Evolutionary conservation across 805 yeast genomes (phyloP).

Genomic region (Grigorovia jiainica): DNA sequence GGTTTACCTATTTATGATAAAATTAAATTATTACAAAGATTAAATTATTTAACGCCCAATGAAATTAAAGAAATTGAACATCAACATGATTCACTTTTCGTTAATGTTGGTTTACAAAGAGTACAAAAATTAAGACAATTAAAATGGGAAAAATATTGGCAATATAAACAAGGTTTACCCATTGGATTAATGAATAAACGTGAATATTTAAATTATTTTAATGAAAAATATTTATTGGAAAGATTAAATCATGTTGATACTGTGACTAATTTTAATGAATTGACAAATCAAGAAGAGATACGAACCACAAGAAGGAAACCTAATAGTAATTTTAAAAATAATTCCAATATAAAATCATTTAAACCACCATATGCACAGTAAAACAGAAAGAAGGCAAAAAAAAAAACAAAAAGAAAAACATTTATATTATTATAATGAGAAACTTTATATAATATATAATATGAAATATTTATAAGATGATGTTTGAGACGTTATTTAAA

Average conservation of each 20-base stretch:
- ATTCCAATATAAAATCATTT: constrained; percentile 35
- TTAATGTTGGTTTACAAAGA: constrained; percentile 36
- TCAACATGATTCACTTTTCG: constrained; percentile 39
- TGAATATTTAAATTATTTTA: constrained; percentile 16
- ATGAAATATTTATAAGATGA: too few relatives aligned
- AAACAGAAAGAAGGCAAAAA: background rate
- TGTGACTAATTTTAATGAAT: constrained; percentile 30
- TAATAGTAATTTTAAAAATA: constrained; percentile 39
- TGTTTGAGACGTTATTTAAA: too few relatives aligned
- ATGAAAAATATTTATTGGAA: constrained; percentile 25
- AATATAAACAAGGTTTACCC: constrained; percentile 34
- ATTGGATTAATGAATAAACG: constrained; percentile 22
- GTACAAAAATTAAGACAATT: constrained; percentile 34
- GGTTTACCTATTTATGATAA: constrained; percentile 38
- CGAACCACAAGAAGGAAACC: constrained; percentile 37
- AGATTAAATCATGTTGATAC: constrained; percentile 24
- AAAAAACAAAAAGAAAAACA: too few relatives aligned
- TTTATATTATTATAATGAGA: too few relatives aligned
- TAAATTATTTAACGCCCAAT: constrained; percentile 26
- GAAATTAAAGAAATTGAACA: constrained; percentile 39
- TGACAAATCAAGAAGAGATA: constrained; percentile 34
- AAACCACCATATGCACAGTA: constrained; percentile 35
- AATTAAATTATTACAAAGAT: constrained; percentile 21
- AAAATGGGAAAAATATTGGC: constrained; percentile 44
- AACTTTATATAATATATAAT: too few relatives aligned